These are phyloP conservation scores for Gossypium raimondii DNA, from an alignment of 345 rosid species.

Conservation along the genomic window DNA sequence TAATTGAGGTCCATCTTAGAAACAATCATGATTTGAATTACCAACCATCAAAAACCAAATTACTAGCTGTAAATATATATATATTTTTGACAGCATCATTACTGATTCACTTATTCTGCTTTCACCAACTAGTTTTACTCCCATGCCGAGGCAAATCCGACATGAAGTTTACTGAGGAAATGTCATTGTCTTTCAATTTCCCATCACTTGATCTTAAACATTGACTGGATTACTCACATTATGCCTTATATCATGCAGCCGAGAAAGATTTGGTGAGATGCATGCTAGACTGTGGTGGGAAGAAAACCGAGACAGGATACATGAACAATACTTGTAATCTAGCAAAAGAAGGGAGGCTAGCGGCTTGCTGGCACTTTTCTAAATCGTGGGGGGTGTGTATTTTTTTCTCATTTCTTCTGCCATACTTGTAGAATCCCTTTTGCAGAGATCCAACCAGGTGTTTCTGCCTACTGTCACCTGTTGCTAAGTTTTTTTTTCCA, in stretches of 20 bases:
- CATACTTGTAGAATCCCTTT: conserved; percentile 13
- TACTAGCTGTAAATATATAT: background rate
- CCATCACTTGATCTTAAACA: background rate
- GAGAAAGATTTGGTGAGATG: conserved; percentile 92
- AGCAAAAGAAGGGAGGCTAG: conserved; percentile 6
- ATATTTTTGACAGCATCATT: conserved; percentile 9
- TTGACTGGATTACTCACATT: background rate
- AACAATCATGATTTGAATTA: conserved; percentile 20
- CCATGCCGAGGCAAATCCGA: background rate
- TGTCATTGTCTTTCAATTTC: background rate
- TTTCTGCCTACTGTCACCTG: background rate
- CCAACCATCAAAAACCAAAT: conserved; percentile 12
- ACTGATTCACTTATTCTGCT: conserved; percentile 19
- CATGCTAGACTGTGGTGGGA: conserved; percentile 99
- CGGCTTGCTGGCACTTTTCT: background rate
- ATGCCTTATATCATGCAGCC: conserved; percentile 43
- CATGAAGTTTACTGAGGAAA: background rate
- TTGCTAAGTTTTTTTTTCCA: conserved; percentile 6
- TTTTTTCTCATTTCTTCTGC: conserved; percentile 10
- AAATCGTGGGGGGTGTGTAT: conserved; percentile 10
- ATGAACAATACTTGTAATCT: conserved; percentile 74
- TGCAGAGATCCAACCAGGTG: conserved; percentile 13
- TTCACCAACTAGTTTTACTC: conserved; percentile 6
- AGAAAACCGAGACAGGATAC: conserved; percentile 92
- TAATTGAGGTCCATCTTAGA: conserved; percentile 20